Percentiles rank a stretch among this genome's conserved stretches.
Evolutionary conservation across 371 early-diverging fungal species (phyloP).

Genomic region (Apophysomyces trapeziformis): DNA sequence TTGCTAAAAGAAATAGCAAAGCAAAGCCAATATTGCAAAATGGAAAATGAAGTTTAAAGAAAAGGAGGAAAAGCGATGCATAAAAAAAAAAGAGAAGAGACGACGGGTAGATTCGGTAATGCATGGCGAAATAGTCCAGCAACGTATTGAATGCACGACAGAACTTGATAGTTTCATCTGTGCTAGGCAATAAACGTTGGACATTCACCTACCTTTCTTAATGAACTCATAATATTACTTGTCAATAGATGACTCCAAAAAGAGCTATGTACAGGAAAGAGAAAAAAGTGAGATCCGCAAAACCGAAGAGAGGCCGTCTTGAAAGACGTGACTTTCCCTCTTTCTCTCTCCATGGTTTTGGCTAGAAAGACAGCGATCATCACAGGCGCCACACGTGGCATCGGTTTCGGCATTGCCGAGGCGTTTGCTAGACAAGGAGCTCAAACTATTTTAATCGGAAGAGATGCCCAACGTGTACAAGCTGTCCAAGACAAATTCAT

Average conservation of each 20-base stretch:
- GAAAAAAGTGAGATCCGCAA: neutral
- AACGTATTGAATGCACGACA: neutral
- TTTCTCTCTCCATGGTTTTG: conserved; percentile 31
- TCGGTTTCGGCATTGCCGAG: conserved; percentile 68
- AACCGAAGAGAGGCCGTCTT: neutral
- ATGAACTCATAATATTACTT: neutral
- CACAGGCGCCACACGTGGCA: conserved; percentile 81
- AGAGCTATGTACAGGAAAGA: neutral
- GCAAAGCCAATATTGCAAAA: neutral
- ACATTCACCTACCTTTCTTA: neutral
- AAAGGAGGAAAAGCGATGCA: neutral
- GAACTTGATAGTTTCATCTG: neutral
- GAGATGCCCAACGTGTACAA: conserved; percentile 50
- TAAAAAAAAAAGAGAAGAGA: neutral
- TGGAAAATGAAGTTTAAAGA: neutral
- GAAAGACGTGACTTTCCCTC: neutral
- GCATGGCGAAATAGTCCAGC: neutral
- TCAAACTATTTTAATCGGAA: conserved; percentile 60
- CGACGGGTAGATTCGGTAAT: conserved; percentile 1
- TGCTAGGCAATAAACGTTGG: conserved; percentile 3
- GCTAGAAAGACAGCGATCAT: conserved; percentile 58
- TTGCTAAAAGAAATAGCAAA: neutral
- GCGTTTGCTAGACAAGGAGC: conserved; percentile 66
- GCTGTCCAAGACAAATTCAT: conserved; percentile 34
- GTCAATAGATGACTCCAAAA: neutral